A percentile compares a stretch with the other conserved stretches of the same genome.
Evolutionary conservation across 2,329 filamentous ascomycete species (phyloP).

Genomic region (Trichoderma harzianum): DNA sequence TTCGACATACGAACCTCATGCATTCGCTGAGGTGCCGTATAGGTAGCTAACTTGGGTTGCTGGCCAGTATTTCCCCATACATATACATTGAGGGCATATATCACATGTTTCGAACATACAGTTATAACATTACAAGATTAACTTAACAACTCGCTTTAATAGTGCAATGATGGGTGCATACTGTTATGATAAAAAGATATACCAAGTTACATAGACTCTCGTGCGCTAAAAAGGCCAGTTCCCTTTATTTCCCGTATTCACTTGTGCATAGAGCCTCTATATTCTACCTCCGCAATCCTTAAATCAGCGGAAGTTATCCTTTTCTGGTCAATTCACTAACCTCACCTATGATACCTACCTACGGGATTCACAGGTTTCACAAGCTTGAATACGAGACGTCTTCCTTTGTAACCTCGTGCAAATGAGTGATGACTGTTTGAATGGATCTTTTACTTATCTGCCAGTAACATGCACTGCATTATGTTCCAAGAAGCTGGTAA

Average conservation of each 20-base stretch:
- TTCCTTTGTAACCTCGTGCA: not conserved
- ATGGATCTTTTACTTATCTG: not conserved
- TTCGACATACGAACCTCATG: too few relatives aligned
- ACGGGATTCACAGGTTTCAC: not conserved
- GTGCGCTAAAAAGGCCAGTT: not conserved
- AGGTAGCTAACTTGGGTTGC: too few relatives aligned
- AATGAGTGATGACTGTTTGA: not conserved
- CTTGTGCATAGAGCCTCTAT: not conserved
- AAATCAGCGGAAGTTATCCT: not conserved
- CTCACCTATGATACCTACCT: not conserved
- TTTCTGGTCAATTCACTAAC: not conserved
- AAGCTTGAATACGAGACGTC: not conserved
- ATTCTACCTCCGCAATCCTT: not conserved
- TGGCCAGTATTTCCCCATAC: too few relatives aligned
- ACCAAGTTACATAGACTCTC: not conserved
- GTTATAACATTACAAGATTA: too few relatives aligned
- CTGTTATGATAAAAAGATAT: not conserved
- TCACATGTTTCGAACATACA: too few relatives aligned
- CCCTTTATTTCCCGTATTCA: not conserved
- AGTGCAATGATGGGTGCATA: not conserved
- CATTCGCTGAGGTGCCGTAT: too few relatives aligned
- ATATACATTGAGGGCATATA: too few relatives aligned
- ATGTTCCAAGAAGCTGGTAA: not conserved
- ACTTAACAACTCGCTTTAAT: not conserved
- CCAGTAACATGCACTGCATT: not conserved